phyloP scores from a whole-genome alignment of 2,329 filamentous ascomycete genomes.

The Coniosporium tulheliwenetii region DNA sequence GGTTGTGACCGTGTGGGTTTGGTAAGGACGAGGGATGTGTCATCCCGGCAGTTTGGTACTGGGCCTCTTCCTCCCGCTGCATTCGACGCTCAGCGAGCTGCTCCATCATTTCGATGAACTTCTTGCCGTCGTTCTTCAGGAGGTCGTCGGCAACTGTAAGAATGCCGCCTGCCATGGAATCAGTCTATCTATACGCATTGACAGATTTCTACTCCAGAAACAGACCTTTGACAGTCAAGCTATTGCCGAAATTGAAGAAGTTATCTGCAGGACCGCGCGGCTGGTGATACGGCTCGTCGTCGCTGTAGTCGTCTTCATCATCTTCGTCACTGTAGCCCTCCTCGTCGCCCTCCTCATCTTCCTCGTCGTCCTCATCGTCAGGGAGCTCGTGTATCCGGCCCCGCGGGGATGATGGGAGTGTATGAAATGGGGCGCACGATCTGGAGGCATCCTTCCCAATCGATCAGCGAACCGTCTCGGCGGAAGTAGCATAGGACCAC shows the following conservation, averaged over 20 bases:
- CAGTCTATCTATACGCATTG: constrained; percentile 14
- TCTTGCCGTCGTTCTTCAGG: constrained; percentile 96
- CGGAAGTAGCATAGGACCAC: constrained; percentile 51
- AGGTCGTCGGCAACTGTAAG: constrained; percentile 97
- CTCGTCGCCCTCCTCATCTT: constrained; percentile 35
- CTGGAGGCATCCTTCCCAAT: constrained; percentile 39
- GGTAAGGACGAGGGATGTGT: constrained; percentile 34
- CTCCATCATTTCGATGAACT: constrained; percentile 99
- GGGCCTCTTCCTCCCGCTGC: constrained; percentile 87
- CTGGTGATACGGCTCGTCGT: constrained; percentile 47
- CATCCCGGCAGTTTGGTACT: constrained; percentile 45
- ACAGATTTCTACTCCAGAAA: constrained; percentile 1
- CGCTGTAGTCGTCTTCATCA: constrained; percentile 49
- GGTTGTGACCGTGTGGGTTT: constrained; percentile 43
- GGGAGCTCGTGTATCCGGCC: constrained; percentile 57
- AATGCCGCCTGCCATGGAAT: constrained; percentile 62
- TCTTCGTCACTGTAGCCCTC: constrained; percentile 39
- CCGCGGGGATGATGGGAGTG: constrained; percentile 50
- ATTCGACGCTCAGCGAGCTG: constrained; percentile 93
- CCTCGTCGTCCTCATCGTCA: constrained; percentile 40
- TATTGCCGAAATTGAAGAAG: constrained; percentile 96
- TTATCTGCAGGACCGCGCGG: constrained; percentile 59
- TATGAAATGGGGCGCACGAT: constrained; percentile 42
- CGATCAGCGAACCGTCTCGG: constrained; percentile 45
- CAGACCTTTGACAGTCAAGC: constrained; percentile 78